These are phyloP conservation scores for Curvularia verruculosa DNA, from an alignment of 2,329 filamentous ascomycete species.

Conservation along the genomic window DNA sequence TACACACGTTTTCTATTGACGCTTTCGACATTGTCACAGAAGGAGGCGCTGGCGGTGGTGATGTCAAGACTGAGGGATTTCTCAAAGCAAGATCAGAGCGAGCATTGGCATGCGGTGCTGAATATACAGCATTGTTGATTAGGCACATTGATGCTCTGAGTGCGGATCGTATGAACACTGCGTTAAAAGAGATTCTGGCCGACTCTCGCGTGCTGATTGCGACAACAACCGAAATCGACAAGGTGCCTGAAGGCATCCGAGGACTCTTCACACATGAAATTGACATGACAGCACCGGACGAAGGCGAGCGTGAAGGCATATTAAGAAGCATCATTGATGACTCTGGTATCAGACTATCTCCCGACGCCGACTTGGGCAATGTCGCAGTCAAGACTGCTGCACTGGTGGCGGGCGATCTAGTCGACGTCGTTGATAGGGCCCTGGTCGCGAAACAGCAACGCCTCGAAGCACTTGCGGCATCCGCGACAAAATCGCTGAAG, in stretches of 20 bases:
- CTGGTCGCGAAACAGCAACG: conserved; percentile 76
- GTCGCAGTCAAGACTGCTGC: conserved; percentile 96
- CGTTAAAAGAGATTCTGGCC: conserved; percentile 82
- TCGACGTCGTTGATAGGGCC: conserved; percentile 92
- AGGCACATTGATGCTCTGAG: conserved; percentile 89
- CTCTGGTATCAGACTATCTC: conserved; percentile 75
- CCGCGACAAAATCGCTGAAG: conserved; percentile 47
- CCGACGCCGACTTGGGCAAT: conserved; percentile 80
- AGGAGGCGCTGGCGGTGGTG: conserved; percentile 81
- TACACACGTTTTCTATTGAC: conserved; percentile 88
- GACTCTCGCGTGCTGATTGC: conserved; percentile 84
- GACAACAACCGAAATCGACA: conserved; percentile 93
- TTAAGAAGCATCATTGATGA: conserved; percentile 78
- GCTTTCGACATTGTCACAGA: conserved; percentile 95
- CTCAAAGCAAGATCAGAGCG: conserved; percentile 86
- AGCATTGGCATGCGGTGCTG: conserved; percentile 83
- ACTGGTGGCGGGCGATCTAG: conserved; percentile 88
- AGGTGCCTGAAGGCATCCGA: conserved; percentile 86
- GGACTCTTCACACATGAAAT: conserved; percentile 95
- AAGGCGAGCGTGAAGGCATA: conserved; percentile 88
- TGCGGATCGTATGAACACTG: conserved; percentile 85
- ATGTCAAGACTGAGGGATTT: conserved; percentile 93
- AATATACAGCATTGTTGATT: conserved; percentile 83
- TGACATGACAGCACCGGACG: conserved; percentile 90
- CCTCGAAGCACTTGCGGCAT: conserved; percentile 71